phyloP scores from a whole-genome alignment of 2,329 filamentous ascomycete species.

The Stachybotrys chlorohalonatus region DNA sequence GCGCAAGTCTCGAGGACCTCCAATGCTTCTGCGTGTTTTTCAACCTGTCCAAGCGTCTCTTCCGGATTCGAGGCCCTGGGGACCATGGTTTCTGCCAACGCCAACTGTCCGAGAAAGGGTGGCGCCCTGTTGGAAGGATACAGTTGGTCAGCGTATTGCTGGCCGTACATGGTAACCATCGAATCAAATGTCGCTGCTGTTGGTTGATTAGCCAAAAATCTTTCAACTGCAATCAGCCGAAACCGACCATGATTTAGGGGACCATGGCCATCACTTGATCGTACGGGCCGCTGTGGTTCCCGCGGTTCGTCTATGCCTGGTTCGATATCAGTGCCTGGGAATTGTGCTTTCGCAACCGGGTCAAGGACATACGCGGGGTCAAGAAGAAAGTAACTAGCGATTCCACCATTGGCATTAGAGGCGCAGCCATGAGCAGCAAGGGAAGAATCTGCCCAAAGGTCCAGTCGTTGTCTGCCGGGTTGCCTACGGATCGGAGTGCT shows the following conservation, averaged over 20 bases:
- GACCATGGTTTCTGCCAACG: neutral
- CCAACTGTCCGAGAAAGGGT: neutral
- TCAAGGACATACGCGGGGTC: neutral
- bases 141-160: neutral
- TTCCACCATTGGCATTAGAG: neutral
- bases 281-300: neutral
- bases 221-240: neutral
- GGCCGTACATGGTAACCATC: neutral
- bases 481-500: fast-evolving
- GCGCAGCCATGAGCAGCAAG: neutral
- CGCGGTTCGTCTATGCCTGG: too few relatives aligned
- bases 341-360: neutral
- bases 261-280: neutral
- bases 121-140: neutral
- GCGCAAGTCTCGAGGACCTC: neutral
- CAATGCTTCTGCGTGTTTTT: neutral
- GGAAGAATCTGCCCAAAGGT: slow-evolving; percentile 3
- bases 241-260: neutral
- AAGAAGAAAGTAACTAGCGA: neutral
- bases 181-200: neutral
- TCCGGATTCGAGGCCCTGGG: neutral
- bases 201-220: neutral
- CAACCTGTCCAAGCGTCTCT: neutral
- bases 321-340: too few relatives aligned
- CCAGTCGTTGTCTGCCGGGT: neutral